Percentiles rank a stretch among this genome's conserved stretches.
These are phyloP conservation scores for Angomonas deanei DNA, from an alignment of 208 protist genomes.

Conservation along the genomic window DNA sequence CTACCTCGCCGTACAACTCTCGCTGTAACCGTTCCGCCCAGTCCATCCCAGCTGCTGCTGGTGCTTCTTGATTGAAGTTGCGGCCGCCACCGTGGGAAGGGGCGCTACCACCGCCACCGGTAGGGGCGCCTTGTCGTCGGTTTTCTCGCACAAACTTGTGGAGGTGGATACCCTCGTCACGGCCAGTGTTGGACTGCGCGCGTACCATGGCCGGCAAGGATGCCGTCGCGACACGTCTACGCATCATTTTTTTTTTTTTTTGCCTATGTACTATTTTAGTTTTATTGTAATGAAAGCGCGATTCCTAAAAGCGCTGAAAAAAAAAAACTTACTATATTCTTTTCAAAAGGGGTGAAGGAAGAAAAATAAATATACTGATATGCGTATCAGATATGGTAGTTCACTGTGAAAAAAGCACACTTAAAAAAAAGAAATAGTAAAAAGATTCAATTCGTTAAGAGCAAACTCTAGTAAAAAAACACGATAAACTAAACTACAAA, in stretches of 20 bases:
- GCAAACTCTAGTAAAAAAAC: too few species aligned
- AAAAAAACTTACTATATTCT: too few species aligned
- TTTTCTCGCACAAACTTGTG: slow-evolving; percentile 51
- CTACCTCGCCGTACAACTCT: slow-evolving; percentile 63
- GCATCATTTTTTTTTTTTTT: slow-evolving; percentile 7
- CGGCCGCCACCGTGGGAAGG: background rate
- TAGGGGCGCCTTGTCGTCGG: background rate
- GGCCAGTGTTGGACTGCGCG: background rate
- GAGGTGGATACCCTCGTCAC: slow-evolving; percentile 9
- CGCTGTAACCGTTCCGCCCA: slow-evolving; percentile 69
- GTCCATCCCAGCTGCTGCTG: slow-evolving; percentile 8
- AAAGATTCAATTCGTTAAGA: too few species aligned
- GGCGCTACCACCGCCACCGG: background rate
- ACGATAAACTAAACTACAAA: too few species aligned
- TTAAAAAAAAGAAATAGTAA: too few species aligned
- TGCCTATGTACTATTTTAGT: background rate
- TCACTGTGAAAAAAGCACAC: too few species aligned
- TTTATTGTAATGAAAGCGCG: background rate
- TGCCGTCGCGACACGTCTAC: background rate
- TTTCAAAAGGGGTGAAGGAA: background rate
- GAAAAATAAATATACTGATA: background rate
- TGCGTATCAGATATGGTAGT: too few species aligned
- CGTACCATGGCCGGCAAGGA: background rate
- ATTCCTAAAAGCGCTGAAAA: background rate
- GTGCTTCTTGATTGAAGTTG: background rate